phyloP scores from a whole-genome alignment of 208 protist species.

The Vickermania ingenoplastis region DNA sequence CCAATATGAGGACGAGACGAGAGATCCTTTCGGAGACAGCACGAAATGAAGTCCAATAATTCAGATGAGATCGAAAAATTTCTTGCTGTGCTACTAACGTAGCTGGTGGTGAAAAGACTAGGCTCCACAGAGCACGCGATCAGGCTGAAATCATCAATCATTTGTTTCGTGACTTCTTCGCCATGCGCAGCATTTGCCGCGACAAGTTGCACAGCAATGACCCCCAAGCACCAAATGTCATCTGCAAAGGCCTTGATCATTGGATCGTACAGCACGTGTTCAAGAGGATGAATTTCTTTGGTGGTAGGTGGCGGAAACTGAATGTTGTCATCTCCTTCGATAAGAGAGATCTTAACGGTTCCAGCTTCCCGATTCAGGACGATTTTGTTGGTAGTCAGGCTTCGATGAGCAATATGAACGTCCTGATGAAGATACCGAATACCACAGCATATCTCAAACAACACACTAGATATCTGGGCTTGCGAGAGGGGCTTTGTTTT shows the following conservation, averaged over 20 bases:
- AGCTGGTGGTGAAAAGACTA: constrained; percentile 2
- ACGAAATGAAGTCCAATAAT: constrained; percentile 26
- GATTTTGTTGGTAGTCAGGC: neutral
- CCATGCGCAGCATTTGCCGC: constrained; percentile 6
- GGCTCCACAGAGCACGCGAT: constrained; percentile 13
- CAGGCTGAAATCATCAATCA: constrained; percentile 17
- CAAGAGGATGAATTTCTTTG: neutral
- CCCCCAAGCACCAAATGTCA: constrained; percentile 54
- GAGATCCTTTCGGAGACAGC: constrained; percentile 19
- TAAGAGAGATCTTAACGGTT: neutral
- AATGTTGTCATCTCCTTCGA: neutral
- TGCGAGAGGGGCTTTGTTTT: neutral
- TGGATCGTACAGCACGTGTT: neutral
- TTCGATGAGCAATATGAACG: neutral
- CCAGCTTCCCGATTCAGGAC: neutral
- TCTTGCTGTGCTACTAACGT: neutral
- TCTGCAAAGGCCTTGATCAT: constrained; percentile 15
- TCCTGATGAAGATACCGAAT: neutral
- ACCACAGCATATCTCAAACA: neutral
- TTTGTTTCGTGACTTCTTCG: constrained; percentile 7
- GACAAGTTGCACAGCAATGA: constrained; percentile 41
- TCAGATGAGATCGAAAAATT: neutral
- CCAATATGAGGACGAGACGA: constrained; percentile 10
- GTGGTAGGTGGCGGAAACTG: neutral
- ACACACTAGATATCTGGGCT: neutral